A percentile compares a stretch with the other conserved stretches of the same genome.
phyloP scores from a whole-genome alignment of 2,329 filamentous ascomycete species.

The Sphaerulina musiva region DNA sequence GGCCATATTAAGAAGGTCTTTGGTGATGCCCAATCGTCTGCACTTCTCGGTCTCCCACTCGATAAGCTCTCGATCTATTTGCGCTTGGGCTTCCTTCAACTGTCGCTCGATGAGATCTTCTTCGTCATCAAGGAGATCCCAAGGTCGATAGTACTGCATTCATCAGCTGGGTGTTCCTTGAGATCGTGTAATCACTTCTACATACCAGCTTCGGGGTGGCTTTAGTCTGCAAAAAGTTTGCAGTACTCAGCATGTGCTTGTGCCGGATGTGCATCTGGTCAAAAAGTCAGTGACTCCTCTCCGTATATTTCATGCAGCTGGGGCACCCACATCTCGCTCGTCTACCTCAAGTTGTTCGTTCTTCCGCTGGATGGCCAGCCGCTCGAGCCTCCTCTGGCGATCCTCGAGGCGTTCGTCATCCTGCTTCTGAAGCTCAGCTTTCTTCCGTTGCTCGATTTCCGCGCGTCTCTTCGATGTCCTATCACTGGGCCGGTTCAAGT shows the following conservation, averaged over 20 bases:
- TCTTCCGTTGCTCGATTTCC: slow-evolving; percentile 74
- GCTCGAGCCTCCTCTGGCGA: slow-evolving; percentile 58
- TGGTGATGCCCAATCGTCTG: slow-evolving; percentile 4
- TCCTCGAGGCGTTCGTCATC: slow-evolving; percentile 63
- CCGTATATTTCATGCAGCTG: background rate
- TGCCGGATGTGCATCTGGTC: slow-evolving; percentile 67
- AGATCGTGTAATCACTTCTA: slow-evolving; percentile 16
- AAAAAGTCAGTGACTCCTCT: slow-evolving; percentile 40
- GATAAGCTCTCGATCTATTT: slow-evolving; percentile 58
- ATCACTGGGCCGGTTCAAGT: slow-evolving; percentile 43
- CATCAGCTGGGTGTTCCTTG: background rate
- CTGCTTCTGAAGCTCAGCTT: slow-evolving; percentile 60
- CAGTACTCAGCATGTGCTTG: slow-evolving; percentile 61
- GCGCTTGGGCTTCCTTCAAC: slow-evolving; percentile 56
- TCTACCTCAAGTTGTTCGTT: slow-evolving; percentile 70
- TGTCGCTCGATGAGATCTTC: slow-evolving; percentile 66
- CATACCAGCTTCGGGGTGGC: slow-evolving; percentile 68
- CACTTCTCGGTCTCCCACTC: slow-evolving; percentile 49
- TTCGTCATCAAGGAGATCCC: slow-evolving; percentile 64
- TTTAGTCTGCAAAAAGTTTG: slow-evolving; percentile 66
- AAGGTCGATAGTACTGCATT: slow-evolving; percentile 75
- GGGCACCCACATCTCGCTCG: slow-evolving; percentile 58
- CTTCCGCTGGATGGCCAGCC: slow-evolving; percentile 46
- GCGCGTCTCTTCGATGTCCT: slow-evolving; percentile 66
- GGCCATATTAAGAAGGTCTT: slow-evolving; percentile 7